Conservation (phyloP, 768 basidiomycete genomes). For the Calocybe gangraenosa region DNA sequence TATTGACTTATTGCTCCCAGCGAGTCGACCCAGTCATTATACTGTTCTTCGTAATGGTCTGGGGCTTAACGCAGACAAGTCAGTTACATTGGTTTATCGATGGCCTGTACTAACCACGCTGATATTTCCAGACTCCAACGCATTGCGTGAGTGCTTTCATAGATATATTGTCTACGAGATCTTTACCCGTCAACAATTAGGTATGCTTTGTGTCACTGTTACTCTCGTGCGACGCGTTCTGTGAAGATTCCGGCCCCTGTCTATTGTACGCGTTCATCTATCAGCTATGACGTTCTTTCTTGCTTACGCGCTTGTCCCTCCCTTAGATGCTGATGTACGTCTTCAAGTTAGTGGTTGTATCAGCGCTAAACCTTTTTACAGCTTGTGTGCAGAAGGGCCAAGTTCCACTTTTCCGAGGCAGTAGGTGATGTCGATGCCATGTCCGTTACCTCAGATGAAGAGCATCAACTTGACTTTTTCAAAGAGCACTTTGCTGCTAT, state of each 20-base stretch:
- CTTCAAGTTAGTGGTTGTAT: neutral
- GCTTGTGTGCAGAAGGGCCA: constrained; percentile 53
- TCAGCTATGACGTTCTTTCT: neutral
- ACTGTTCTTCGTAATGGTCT: constrained; percentile 35
- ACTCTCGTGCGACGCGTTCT: constrained; percentile 65
- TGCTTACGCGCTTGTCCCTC: neutral
- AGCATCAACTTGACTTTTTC: constrained; percentile 26
- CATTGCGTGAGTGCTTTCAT: constrained; percentile 45
- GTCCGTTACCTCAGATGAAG: constrained; percentile 29
- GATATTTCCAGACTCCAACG: constrained; percentile 34
- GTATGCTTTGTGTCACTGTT: constrained; percentile 59
- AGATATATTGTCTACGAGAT: too few species aligned
- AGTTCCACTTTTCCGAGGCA: constrained; percentile 42
- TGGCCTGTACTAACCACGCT: constrained; percentile 9
- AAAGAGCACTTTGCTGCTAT: constrained; percentile 24
- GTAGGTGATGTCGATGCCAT: constrained; percentile 30
- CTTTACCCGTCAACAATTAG: constrained; percentile 6
- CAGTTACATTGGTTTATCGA: constrained; percentile 2
- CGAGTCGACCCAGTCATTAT: constrained; percentile 56
- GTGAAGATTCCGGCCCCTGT: constrained; percentile 73
- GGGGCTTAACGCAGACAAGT: constrained; percentile 28
- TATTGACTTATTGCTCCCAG: constrained; percentile 25
- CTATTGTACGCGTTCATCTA: constrained; percentile 45
- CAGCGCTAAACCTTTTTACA: constrained; percentile 16
- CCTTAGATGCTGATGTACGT: constrained; percentile 53